These are phyloP conservation scores for Hyphodiscus hymeniophilus DNA, from an alignment of 495 filamentous ascomycete species.

Conservation along the genomic window DNA sequence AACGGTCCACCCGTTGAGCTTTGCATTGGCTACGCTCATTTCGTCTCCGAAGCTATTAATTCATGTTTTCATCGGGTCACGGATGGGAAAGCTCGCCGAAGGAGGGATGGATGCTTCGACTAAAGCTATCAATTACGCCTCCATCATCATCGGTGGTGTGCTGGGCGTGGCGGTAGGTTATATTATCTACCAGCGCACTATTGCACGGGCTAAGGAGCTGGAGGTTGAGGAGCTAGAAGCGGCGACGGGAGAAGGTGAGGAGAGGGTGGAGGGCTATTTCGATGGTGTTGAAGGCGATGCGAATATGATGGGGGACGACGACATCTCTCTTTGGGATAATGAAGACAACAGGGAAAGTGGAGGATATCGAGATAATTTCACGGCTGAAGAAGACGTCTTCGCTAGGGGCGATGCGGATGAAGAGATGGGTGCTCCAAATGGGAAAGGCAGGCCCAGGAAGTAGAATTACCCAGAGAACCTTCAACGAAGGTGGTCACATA, in stretches of 20 bases:
- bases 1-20: conserved; percentile 67
- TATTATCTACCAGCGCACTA: conserved; percentile 80
- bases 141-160: conserved; percentile 59
- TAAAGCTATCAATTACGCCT: conserved; percentile 69
- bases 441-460: not conserved
- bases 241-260: conserved; percentile 24
- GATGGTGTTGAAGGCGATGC: conserved; percentile 19
- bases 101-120: conserved; percentile 54
- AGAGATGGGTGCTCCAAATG: not conserved
- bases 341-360: conserved; percentile 22
- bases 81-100: conserved; percentile 64
- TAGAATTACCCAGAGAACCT: too few species aligned
- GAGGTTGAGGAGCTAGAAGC: conserved; percentile 61
- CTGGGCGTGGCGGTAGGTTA: conserved; percentile 71
- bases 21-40: conserved; percentile 71
- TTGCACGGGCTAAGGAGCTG: conserved; percentile 74
- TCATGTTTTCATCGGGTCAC: conserved; percentile 82
- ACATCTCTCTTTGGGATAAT: conserved; percentile 49
- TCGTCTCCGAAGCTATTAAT: conserved; percentile 77
- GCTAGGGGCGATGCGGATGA: conserved; percentile 4
- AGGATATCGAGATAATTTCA: conserved; percentile 8
- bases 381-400: conserved; percentile 10
- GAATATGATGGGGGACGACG: conserved; percentile 44
- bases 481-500: too few species aligned
- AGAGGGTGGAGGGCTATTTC: conserved; percentile 18